Evolutionary conservation across 345 rosid species (phyloP), one percentile per base, ranked within the genome.

Genomic region (Populus davidiana): DNA sequence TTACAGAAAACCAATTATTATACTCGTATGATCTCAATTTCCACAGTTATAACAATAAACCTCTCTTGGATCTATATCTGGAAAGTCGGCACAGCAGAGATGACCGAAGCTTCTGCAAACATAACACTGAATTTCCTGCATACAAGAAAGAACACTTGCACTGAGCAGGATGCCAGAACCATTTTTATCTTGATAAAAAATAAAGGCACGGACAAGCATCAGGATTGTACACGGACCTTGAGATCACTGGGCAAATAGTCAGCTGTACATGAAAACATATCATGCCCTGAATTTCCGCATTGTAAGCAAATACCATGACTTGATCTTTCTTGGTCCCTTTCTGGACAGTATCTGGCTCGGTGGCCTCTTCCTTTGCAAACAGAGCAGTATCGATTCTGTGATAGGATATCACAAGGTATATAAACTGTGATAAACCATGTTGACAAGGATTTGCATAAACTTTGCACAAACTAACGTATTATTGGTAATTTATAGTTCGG

Each of bases 71-170:
- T 27, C 33, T n/a, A 4, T n/a, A 29, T 64, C 35, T 64, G 67
- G 67, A 64, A 64, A n/a, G 14, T 27, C 38, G 5, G 7, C 31
- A 64, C 38, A 64, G 29, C 67, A 64, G 14, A 64, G 29, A 64
- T 64, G 67, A 27, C 67, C 67, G 29, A 64, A 13, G 2, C 29
- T 64, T 64, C 14, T 64, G 67, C 67, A 64, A 25, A 23, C 35
- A 27, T 64, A 64, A 64, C 67, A 64, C 67, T 64, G 23, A 7
- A 27, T 64, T 64, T 64, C 67, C 67, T 64, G 67, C 67, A 21
- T n/a, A 9, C 16, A 23, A 9, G 36, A 27, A 16, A 64, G 13
- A 27, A 8, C n/a, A 59, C n/a, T 1, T 59, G 25, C 8, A 6
- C n/a, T 59, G 23, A 23, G n/a, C 63, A 59, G 63, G 25, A 18